phyloP scores from a whole-genome alignment of 192 early-diverging fungal species.

The Mortierella claussenii region DNA sequence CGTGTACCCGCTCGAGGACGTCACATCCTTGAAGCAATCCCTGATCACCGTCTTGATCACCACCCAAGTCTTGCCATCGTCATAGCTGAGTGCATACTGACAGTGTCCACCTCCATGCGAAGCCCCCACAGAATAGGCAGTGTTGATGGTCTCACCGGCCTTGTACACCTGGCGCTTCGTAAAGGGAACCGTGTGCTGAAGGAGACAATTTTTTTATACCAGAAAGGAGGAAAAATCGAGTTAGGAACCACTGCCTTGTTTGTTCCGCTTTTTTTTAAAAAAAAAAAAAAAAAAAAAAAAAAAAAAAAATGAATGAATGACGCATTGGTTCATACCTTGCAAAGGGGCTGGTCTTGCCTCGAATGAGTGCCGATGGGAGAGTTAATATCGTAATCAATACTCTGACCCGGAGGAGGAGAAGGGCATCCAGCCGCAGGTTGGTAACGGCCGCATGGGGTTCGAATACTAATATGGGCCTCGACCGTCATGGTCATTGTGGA shows the following conservation, averaged over 20 bases:
- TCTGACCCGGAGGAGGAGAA: slow-evolving; percentile 40
- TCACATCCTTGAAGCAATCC: slow-evolving; percentile 55
- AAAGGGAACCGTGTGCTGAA: slow-evolving; percentile 45
- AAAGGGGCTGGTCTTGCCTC: slow-evolving; percentile 44
- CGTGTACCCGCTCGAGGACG: slow-evolving; percentile 8
- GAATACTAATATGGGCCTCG: slow-evolving; percentile 57
- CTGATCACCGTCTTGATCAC: slow-evolving; percentile 64
- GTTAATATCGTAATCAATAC: slow-evolving; percentile 57
- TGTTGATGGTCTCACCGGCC: slow-evolving; percentile 60
- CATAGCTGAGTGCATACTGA: slow-evolving; percentile 69
- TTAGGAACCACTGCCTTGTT: background rate
- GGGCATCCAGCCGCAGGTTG: slow-evolving; percentile 44
- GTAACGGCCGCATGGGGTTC: slow-evolving; percentile 54
- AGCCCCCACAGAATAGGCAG: slow-evolving; percentile 59
- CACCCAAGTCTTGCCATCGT: slow-evolving; percentile 68
- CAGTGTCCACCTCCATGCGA: slow-evolving; percentile 73
- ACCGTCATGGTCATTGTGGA: slow-evolving; percentile 38
- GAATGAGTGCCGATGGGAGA: slow-evolving; percentile 51
- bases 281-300: too few species aligned
- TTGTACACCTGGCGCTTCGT: slow-evolving; percentile 11
- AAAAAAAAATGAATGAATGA: background rate
- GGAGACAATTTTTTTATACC: background rate
- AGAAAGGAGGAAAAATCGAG: background rate
- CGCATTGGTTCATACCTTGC: slow-evolving; percentile 42
- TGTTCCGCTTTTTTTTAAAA: background rate